These are phyloP conservation scores for Polygonum maritimum DNA, from an alignment of 148 eudicot genomes.

Conservation along the genomic window DNA sequence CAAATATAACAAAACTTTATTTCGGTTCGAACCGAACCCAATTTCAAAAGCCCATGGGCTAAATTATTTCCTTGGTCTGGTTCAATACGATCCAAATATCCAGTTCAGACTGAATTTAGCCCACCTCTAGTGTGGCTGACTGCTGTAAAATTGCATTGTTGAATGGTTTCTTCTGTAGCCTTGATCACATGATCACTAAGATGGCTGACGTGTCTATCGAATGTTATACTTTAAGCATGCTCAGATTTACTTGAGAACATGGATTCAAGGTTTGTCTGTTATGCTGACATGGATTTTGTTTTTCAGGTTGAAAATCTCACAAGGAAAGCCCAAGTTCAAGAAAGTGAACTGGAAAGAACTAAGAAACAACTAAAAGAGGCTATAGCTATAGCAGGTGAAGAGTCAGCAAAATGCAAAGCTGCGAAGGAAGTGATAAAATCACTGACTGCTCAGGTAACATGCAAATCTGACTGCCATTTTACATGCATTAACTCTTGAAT, in stretches of 20 bases:
- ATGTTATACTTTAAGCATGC: background rate
- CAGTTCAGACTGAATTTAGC: too few relatives aligned
- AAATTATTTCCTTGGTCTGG: too few relatives aligned
- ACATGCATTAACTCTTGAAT: background rate
- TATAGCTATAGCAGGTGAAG: conserved; percentile 82
- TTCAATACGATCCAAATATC: too few relatives aligned
- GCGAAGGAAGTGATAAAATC: conserved; percentile 97
- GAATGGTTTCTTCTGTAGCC: background rate
- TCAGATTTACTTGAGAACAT: background rate
- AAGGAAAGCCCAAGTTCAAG: conserved; percentile 65
- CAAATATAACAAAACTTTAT: too few relatives aligned
- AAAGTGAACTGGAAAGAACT: conserved; percentile 69
- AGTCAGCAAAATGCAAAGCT: conserved; percentile 90
- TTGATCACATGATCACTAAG: background rate
- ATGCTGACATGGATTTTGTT: background rate
- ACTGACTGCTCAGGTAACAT: conserved; percentile 76
- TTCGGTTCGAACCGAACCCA: too few relatives aligned
- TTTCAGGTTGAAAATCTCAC: conserved; percentile 70
- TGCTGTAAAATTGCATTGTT: background rate
- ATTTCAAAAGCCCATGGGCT: too few relatives aligned
- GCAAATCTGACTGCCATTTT: background rate
- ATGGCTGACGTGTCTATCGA: background rate
- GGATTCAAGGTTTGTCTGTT: background rate
- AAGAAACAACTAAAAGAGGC: conserved; percentile 76
- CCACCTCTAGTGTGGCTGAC: background rate